Conservation (phyloP, 2,329 filamentous ascomycete species). For the Salinomyces thailandicus region DNA sequence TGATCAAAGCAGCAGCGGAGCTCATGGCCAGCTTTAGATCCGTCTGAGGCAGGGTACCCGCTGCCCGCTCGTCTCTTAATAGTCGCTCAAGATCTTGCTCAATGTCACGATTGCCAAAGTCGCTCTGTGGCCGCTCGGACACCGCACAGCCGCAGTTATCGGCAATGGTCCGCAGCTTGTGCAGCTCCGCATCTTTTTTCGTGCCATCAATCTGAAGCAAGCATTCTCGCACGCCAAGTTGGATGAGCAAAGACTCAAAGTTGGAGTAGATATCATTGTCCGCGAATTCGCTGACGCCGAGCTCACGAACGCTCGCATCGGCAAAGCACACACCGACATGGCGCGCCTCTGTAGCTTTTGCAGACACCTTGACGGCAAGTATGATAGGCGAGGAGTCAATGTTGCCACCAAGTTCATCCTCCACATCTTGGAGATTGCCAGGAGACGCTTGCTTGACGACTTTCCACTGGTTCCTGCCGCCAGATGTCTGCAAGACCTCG, state of each 20-base stretch:
- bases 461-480: conserved; percentile 77
- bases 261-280: conserved; percentile 98
- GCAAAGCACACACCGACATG: conserved; percentile 94
- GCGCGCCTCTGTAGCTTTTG: conserved; percentile 75
- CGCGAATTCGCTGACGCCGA: conserved; percentile 95
- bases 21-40: conserved; percentile 95
- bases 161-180: conserved; percentile 78
- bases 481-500: conserved; percentile 74
- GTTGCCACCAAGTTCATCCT: conserved; percentile 82
- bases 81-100: conserved; percentile 86
- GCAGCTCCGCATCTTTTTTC: conserved; percentile 77
- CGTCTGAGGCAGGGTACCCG: conserved; percentile 70
- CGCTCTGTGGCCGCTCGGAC: conserved; percentile 62
- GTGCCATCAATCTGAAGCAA: conserved; percentile 68
- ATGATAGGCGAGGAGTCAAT: conserved; percentile 90
- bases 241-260: conserved; percentile 91
- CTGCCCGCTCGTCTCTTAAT: conserved; percentile 73
- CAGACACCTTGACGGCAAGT: conserved; percentile 81
- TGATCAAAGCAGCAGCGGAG: conserved; percentile 83
- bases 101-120: conserved; percentile 85
- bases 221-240: conserved; percentile 90
- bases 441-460: conserved; percentile 75
- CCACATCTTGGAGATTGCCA: conserved; percentile 91
- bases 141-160: conserved; percentile 87
- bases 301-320: conserved; percentile 87